Base-by-base conservation (phyloP, 2,329 filamentous ascomycete genomes). In the Sphaerulina populicola region DNA sequence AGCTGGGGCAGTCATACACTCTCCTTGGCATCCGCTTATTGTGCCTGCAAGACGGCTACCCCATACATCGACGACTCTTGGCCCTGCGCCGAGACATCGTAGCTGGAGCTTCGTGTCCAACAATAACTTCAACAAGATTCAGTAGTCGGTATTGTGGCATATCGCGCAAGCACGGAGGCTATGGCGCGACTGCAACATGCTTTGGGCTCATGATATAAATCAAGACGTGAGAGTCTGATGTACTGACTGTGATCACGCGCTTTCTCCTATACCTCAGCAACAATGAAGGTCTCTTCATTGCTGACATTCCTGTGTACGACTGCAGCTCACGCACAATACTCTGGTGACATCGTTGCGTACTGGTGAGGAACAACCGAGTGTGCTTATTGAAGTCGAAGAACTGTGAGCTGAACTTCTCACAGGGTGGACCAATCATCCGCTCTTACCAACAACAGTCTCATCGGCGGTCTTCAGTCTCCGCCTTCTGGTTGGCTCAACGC, bases 401-500 rank as follows among this genome's bases (percentile, higher is more conserved):
- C 4, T 7, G 23, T 7, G 23, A 27, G 23, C 23, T 27, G 5
- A 27, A 5, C 23, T 27, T 27, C 5, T 4, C 31, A n/a, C n/a
- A 48, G 45, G 45, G 37, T 48, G 6, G 45, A 48, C 29, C 38
- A 33, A 11, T 40, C 45, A 4, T 48, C 45, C 8, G 10, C 45
- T 10, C 54, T 64, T 8, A 47, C 57, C 2, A 64, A 64, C 47
- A 59, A 61, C 29, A 60, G 57, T 7, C 36, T 62, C 5, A 62
- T 64, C 37, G 57, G 58, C 10, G 60, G 61, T 15, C 56, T 64
- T 8, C 59, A 57, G 18, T 64, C 59, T 12, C 61, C 61, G 4
- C 61, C 62, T 4, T 62, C 62, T n/a, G 61, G 56, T 29, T 64
- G 62, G 61, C 57, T 59, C 27, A 56, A 57, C 51, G 62, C 61